Base-by-base conservation (phyloP, 441 rosid species). In the Breynia disticha region DNA sequence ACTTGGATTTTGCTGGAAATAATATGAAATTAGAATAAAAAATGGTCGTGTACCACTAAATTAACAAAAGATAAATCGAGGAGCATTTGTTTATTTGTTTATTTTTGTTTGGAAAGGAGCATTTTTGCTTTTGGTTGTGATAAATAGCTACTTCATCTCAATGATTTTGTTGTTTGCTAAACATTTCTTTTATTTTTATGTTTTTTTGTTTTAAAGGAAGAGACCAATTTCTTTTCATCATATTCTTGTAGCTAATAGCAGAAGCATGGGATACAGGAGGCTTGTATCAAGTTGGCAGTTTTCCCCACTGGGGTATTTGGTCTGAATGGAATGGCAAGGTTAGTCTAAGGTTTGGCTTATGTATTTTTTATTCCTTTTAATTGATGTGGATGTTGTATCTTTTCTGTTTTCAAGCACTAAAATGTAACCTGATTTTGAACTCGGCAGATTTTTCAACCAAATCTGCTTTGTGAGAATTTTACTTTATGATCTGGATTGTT, bases 271-370 rank as follows among this genome's bases (percentile, higher is more conserved):
- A 88, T 55, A 59, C 97, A 13, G 98, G 98, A 69, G 97, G 98
- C 58, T 80, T 91, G 47, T 91, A 91, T 67, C 98, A 88, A 82
- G 97, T 91, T 72, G 98, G 98, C 69, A 68, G 46, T 41, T 91
- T 88, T 79, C 97, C 98, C 57, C 95, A 88, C 72, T 88, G 97
- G 98, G 79, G 87, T 46, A 76, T 86, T 61, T 91, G 98, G 98
- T 91, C 95, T 16, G 98, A 91, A 64, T 91, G 98, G 98, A 91
- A 91, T 66, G 98, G 98, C 55, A 88, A 91, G 97, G 98, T 90
- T 54, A 67, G 83, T 66, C 51, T 41, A 28, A 47, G 60, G 46
- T 35, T 63, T 4, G 37, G 20, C 19, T 50, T 7, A 7, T 55
- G 12, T 10, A 22, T 46, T 5, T 42, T 46, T 46, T 35, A 17